Evolutionary conservation across 176 grass and related monocot species (phyloP).

Genomic region (Eragrostis nindensis): DNA sequence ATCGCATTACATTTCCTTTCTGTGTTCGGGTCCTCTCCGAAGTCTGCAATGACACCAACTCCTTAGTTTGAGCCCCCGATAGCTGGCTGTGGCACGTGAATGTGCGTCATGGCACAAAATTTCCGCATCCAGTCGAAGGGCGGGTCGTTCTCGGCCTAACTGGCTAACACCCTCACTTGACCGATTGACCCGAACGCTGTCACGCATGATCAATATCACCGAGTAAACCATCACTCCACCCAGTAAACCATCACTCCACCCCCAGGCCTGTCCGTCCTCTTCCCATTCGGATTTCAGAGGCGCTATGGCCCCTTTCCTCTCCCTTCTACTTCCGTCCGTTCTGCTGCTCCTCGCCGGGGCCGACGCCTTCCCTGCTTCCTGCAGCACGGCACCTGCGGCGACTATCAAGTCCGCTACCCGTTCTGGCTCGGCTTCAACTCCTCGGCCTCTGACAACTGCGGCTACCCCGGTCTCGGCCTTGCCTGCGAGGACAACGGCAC

Average conservation of each 20-base stretch:
- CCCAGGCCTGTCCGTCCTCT: not conserved
- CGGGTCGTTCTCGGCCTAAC: not conserved
- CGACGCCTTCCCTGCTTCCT: not conserved
- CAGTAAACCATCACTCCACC: too few relatives aligned
- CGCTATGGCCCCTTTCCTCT: not conserved
- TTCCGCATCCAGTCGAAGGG: constrained; percentile 2
- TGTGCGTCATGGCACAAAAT: not conserved
- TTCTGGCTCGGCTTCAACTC: constrained; percentile 43
- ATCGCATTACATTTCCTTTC: too few relatives aligned
- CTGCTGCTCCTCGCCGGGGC: not conserved
- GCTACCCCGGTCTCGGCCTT: constrained; percentile 54
- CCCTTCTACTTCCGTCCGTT: not conserved
- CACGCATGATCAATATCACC: not conserved
- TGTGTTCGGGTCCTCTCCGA: too few relatives aligned
- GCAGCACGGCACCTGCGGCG: not conserved
- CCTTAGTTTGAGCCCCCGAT: too few relatives aligned
- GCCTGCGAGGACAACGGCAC: constrained; percentile 37
- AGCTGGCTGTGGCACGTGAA: not conserved
- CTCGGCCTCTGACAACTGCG: not conserved
- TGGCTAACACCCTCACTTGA: constrained; percentile 20
- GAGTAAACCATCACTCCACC: not conserved
- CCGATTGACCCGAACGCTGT: constrained; percentile 7
- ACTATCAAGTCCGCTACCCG: constrained; percentile 41
- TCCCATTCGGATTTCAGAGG: not conserved
- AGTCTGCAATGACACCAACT: too few relatives aligned